Evolutionary conservation across 441 rosid species (phyloP), one percentile per base, ranked within the genome.

Genomic region (Arabidopsis lyrata): DNA sequence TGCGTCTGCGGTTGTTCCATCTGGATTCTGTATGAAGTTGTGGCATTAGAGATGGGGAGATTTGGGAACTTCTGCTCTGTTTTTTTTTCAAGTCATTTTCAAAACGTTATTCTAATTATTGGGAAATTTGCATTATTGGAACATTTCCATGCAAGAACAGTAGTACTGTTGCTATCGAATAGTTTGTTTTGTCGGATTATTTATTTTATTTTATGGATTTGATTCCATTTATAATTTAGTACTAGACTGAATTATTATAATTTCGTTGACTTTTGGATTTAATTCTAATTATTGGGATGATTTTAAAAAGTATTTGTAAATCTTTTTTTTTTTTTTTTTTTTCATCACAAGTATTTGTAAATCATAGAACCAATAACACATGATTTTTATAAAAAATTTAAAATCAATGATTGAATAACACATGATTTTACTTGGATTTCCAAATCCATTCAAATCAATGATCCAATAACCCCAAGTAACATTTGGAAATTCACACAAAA

Each of bases 11-110:
- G 85, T 81, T 5, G 95, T 90, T 68, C 90, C 96, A 0, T 70
- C 94, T 68, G 98, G 97, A 15, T 87, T 95, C 82, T 95, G 99
- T 85, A 91, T 90, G 97, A 95, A 90, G 84, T 90, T 95, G 36
- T 95, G 98, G 97, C 99, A 95, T 83, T 93, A 72, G 68, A 56
- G 47, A 68, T 14, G 70, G 15, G 32, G 31, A 11, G 24, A 47
- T 27, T 66, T 49, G 49, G 77, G 53, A 32, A 44, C 31, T 45
- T 63, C 8, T 54, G 5, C n/a, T 53, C 62, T 50, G 39, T 45
- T 58, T 53, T 11, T 53, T 11, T 9, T 48, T 6, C 14, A 29
- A 49, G 32, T 53, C 34, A 68, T 63, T 54, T 76, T 49, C 16
- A 31, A 63, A 48, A 70, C 67, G 63, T 49, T 42, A 64, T 48